These are phyloP conservation scores for Logfia minima DNA, from an alignment of 129 eudicot genomes.

Conservation along the genomic window DNA sequence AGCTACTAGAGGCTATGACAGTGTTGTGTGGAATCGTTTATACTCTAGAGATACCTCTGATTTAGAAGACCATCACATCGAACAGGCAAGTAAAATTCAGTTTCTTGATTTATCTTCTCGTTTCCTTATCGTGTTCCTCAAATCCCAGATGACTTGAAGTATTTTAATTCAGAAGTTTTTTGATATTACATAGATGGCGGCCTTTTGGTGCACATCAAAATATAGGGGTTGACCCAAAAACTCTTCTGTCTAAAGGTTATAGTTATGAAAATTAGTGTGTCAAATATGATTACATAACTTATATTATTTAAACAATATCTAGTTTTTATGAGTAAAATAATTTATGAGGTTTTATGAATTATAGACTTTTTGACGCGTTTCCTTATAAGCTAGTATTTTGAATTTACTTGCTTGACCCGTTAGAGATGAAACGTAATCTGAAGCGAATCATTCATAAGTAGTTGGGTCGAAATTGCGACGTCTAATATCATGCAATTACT, in stretches of 20 bases:
- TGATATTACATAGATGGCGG: neutral
- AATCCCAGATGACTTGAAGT: neutral
- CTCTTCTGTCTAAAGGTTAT: neutral
- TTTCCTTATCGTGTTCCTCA: neutral
- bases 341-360: neutral
- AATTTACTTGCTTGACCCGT: neutral
- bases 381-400: neutral
- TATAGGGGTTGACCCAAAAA: neutral
- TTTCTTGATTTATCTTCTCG: neutral
- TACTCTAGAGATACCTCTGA: conserved; percentile 79
- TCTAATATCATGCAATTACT: neutral
- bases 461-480: neutral
- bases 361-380: neutral
- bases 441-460: neutral
- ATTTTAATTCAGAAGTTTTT: neutral
- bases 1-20: conserved; percentile 93
- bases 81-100: conserved; percentile 49
- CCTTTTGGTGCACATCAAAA: neutral
- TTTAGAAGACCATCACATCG: conserved; percentile 58
- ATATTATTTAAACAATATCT: neutral
- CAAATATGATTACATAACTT: neutral
- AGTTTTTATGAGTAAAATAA: neutral
- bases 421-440: neutral
- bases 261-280: neutral
- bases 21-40: conserved; percentile 96